phyloP scores from a whole-genome alignment of 2,329 filamentous ascomycete genomes.

The Clarireedia hainanense region DNA sequence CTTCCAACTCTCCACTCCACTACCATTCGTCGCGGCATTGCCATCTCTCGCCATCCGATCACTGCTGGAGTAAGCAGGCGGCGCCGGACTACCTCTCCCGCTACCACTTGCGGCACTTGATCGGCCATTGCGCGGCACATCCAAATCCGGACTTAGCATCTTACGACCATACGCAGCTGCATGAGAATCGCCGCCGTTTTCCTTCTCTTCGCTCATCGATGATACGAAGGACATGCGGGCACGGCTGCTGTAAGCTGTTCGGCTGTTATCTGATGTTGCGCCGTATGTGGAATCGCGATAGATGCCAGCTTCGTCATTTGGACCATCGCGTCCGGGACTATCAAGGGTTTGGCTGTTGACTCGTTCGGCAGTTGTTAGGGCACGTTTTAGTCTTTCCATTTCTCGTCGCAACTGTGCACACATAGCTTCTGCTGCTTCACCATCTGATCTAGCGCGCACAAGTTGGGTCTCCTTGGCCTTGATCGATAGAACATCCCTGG shows the following conservation, averaged over 20 bases:
- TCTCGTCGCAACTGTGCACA: conserved; percentile 81
- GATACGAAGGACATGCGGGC: conserved; percentile 51
- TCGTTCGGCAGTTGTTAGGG: conserved; percentile 57
- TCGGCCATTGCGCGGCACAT: conserved; percentile 23
- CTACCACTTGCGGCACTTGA: conserved; percentile 27
- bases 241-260: conserved; percentile 20
- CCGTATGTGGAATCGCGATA: conserved; percentile 42
- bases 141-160: conserved; percentile 27
- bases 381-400: conserved; percentile 87
- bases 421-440: conserved; percentile 77
- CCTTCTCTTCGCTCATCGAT: conserved; percentile 65
- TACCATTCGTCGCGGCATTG: conserved; percentile 32
- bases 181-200: conserved; percentile 49
- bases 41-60: conserved; percentile 20
- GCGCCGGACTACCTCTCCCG: conserved; percentile 27
- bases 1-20: conserved; percentile 88
- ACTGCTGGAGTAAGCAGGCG: conserved; percentile 20
- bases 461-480: conserved; percentile 98
- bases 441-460: conserved; percentile 82
- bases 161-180: conserved; percentile 23
- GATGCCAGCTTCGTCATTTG: conserved; percentile 51
- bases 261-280: conserved; percentile 17
- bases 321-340: conserved; percentile 38
- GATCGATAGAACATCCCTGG: conserved; percentile 87
- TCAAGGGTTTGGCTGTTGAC: conserved; percentile 31